Conservation (phyloP, 257 asterid species). For the Solanum virginianum region DNA sequence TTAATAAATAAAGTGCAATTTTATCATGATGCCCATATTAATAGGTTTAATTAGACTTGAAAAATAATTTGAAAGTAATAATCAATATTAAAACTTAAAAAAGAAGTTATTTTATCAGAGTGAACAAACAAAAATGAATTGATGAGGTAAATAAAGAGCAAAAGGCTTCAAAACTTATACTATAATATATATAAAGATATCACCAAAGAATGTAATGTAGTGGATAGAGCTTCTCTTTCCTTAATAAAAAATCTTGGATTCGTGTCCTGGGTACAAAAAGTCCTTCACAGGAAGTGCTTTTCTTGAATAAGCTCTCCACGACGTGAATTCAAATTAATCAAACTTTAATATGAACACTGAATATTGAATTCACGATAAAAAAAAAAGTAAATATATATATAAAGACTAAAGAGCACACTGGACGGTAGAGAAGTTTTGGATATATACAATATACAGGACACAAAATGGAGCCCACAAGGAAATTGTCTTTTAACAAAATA, state of each 20-base stretch:
- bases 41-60: not conserved
- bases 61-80: not conserved
- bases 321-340: too few species aligned
- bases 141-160: not conserved
- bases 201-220: too few species aligned
- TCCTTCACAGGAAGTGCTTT: too few species aligned
- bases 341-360: too few species aligned
- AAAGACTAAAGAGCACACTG: slow-evolving; percentile 24
- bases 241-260: too few species aligned
- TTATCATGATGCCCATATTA: not conserved
- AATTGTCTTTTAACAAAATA: slow-evolving; percentile 19
- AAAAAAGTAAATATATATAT: too few species aligned
- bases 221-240: too few species aligned
- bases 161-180: not conserved
- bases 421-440: slow-evolving; percentile 28
- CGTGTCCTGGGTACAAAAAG: accelerated
- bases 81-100: not conserved
- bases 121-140: not conserved
- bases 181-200: too few species aligned
- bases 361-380: too few species aligned
- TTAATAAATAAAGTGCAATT: not conserved
- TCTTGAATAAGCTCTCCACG: too few species aligned
- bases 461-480: slow-evolving; percentile 16
- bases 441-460: slow-evolving; percentile 6
- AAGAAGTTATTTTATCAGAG: not conserved